phyloP scores from a whole-genome alignment of 1,139 yeast genomes.

The Wickerhamomyces sp. region DNA sequence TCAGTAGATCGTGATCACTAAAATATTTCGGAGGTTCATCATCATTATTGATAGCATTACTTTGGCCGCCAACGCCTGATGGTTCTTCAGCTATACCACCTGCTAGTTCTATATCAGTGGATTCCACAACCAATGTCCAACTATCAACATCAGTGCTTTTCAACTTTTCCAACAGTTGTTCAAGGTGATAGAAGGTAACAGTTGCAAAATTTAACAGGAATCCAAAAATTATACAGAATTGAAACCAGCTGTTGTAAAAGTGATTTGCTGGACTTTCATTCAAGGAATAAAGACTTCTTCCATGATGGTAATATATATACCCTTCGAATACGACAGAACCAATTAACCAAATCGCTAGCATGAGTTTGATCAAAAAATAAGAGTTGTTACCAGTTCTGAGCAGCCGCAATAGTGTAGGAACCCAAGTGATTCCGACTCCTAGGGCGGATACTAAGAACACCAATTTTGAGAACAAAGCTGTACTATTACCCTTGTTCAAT shows the following conservation, averaged over 20 bases:
- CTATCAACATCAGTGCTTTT: too few species aligned
- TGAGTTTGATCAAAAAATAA: too few species aligned
- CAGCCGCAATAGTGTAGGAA: neutral
- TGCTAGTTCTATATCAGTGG: too few species aligned
- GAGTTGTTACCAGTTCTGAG: neutral
- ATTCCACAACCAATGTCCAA: too few species aligned
- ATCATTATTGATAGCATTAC: too few species aligned
- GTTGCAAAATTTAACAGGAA: too few species aligned
- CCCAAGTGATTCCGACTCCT: neutral
- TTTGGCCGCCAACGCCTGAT: too few species aligned
- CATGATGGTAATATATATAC: neutral
- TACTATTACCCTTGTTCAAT: neutral
- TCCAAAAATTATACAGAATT: neutral
- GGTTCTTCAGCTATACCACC: too few species aligned
- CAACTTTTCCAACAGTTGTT: too few species aligned
- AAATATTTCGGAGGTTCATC: too few species aligned
- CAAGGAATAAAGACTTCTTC: neutral
- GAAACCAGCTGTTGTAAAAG: neutral
- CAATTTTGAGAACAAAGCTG: neutral
- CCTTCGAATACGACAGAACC: neutral
- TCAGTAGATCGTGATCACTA: too few species aligned
- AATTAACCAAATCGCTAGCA: neutral
- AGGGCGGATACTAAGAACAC: neutral
- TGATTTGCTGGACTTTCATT: neutral
- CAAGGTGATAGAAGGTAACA: too few species aligned